Conservation (phyloP, 352 stramenopile species). For the Globisporangium parvum region DNA sequence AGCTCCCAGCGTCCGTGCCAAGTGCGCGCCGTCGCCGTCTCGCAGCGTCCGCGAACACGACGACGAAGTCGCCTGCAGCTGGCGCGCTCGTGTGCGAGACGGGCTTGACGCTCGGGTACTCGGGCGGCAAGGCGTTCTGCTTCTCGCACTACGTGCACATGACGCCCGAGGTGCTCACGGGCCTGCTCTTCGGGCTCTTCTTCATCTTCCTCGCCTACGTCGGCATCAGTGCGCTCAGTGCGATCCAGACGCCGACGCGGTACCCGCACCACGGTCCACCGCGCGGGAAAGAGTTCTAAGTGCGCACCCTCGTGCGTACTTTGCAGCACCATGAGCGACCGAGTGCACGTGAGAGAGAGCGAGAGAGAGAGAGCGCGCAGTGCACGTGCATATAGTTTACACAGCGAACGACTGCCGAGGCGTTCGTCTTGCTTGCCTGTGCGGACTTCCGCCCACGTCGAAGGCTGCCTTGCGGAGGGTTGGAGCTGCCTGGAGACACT, state of each 20-base stretch:
- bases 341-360: background rate
- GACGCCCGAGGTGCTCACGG: slow-evolving; percentile 69
- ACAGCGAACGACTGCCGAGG: background rate
- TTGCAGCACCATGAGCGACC: too few species aligned
- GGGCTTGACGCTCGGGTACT: slow-evolving; percentile 54
- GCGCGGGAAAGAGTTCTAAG: slow-evolving; percentile 82
- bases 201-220: slow-evolving; percentile 79
- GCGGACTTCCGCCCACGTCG: background rate
- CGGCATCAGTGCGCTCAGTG: slow-evolving; percentile 56
- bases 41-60: slow-evolving; percentile 20
- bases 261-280: slow-evolving; percentile 69
- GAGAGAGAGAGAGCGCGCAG: background rate
- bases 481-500: slow-evolving; percentile 4
- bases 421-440: background rate
- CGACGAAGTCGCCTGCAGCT: slow-evolving; percentile 1
- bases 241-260: slow-evolving; percentile 69
- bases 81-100: slow-evolving; percentile 47
- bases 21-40: slow-evolving; percentile 22
- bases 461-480: background rate
- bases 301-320: too few species aligned
- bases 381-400: background rate
- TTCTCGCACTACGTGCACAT: slow-evolving; percentile 84
- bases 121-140: slow-evolving; percentile 66
- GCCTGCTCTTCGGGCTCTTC: slow-evolving; percentile 71
- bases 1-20: slow-evolving; percentile 16